Evolutionary conservation across 1,284 basidiomycete species (phyloP), one percentile per base, ranked within the genome.

Genomic region (Austroboletus niveus): DNA sequence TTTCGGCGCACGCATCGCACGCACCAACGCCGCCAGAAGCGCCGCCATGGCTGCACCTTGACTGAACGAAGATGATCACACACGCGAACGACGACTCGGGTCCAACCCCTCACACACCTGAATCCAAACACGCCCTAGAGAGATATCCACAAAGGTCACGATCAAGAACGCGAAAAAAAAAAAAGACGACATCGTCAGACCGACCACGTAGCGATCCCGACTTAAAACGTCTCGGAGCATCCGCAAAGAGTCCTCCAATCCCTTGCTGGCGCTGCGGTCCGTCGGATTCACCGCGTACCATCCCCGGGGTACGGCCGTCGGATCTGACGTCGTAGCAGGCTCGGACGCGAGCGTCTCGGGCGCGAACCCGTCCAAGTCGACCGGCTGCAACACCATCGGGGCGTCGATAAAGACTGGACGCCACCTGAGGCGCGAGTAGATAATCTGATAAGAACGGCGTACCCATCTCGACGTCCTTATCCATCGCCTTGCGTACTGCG

Each of bases 11-110:
- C 8, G 27, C 6, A 8, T 8, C 27, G 27, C 47, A 57, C 51
- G 41, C 62, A 92, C 91, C 65, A 93, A 65, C 38, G 89, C 87
- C 41, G 86, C 71, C 31, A 94, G 71, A 27, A 92, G 63, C 7
- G 82, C 84, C 29, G 90, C 92, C 74, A 94, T 82, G 12, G 82
- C 84, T 14, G 87, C 92, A 30, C 92, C 92, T 72, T 94, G 91
- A 51, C 88, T 89, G 42, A 38, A 44, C 42, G 39, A 44, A 40
- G 1, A 29, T 1, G 27, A 29, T 29, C 27, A 29, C 27, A 6
- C 8, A 29, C 27, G 27, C 27, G 27, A 29, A 7, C 27, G 7
- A 27, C 27, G 17, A 17, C 1, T n/a, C 42, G 1, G 12, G 36
- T 48, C 34, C 43, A 45, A 43, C 30, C 14, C 30, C 14, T 46